Percentiles rank a stretch among this genome's conserved stretches.
These are phyloP conservation scores for California macrophylla DNA, from an alignment of 441 rosid genomes.

Conservation along the genomic window DNA sequence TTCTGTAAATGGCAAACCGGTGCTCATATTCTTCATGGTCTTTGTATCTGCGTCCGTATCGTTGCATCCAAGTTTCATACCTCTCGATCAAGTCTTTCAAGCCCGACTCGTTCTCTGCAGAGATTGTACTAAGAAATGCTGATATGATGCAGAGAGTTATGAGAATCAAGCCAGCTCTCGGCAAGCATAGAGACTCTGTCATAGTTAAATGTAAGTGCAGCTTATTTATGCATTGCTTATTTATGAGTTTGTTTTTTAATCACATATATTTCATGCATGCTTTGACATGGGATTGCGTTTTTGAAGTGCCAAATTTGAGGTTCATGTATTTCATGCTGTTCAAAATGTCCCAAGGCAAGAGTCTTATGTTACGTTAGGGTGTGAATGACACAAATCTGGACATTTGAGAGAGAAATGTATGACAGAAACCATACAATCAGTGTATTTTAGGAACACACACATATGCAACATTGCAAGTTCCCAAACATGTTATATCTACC, in stretches of 20 bases:
- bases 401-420: too few species aligned
- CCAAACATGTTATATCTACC: background rate
- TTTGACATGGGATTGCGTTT: background rate
- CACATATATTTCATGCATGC: background rate
- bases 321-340: background rate
- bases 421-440: background rate
- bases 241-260: background rate
- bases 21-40: background rate
- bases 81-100: background rate
- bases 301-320: too few species aligned
- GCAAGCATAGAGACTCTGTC: background rate
- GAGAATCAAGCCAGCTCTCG: background rate
- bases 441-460: background rate
- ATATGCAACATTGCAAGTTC: background rate
- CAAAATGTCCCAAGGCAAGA: too few species aligned
- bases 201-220: too few species aligned
- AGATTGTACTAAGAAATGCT: too few species aligned
- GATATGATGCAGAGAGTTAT: background rate
- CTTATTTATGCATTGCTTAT: too few species aligned
- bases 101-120: too few species aligned
- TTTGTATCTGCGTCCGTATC: background rate
- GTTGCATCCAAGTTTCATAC: background rate
- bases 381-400: too few species aligned
- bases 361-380: too few species aligned
- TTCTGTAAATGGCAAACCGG: background rate